Evolutionary conservation across 2,329 filamentous ascomycete species (phyloP).

Genomic region (Aureobasidium zeae): DNA sequence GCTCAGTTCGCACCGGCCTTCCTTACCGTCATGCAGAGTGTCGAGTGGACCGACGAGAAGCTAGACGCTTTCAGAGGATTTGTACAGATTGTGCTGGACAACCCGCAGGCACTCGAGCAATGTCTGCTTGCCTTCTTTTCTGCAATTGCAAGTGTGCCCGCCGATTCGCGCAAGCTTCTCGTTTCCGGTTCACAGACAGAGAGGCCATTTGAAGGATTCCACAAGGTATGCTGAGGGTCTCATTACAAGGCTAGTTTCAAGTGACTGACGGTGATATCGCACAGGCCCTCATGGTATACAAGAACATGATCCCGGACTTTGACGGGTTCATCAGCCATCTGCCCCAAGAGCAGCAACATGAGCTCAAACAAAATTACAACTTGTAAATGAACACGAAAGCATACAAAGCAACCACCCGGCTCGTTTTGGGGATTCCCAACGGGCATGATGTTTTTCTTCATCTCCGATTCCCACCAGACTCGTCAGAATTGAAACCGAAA

Average conservation of each 20-base stretch:
- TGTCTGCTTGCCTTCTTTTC: slow-evolving; percentile 73
- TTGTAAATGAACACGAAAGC: slow-evolving; percentile 25
- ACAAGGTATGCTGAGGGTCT: slow-evolving; percentile 49
- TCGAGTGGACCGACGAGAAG: slow-evolving; percentile 88
- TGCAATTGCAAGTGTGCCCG: slow-evolving; percentile 65
- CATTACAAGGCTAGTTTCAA: neutral
- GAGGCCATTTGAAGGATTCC: slow-evolving; percentile 60
- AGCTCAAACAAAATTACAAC: slow-evolving; percentile 36
- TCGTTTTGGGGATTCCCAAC: too few species aligned
- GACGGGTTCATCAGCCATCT: slow-evolving; percentile 42
- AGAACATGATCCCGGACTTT: slow-evolving; percentile 46
- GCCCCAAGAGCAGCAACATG: slow-evolving; percentile 35
- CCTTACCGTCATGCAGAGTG: slow-evolving; percentile 68
- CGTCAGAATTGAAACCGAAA: too few species aligned
- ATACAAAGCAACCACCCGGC: neutral
- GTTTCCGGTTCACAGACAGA: slow-evolving; percentile 53
- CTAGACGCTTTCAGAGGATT: slow-evolving; percentile 89
- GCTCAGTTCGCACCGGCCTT: slow-evolving; percentile 74
- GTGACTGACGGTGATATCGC: neutral
- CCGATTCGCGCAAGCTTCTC: slow-evolving; percentile 33
- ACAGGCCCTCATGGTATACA: slow-evolving; percentile 44
- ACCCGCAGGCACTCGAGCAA: slow-evolving; percentile 86
- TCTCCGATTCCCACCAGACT: too few species aligned
- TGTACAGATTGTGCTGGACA: slow-evolving; percentile 70
- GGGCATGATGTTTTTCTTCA: too few species aligned